Conservation (phyloP, 192 early-diverging fungal species). For the Oehlia diaphana region DNA sequence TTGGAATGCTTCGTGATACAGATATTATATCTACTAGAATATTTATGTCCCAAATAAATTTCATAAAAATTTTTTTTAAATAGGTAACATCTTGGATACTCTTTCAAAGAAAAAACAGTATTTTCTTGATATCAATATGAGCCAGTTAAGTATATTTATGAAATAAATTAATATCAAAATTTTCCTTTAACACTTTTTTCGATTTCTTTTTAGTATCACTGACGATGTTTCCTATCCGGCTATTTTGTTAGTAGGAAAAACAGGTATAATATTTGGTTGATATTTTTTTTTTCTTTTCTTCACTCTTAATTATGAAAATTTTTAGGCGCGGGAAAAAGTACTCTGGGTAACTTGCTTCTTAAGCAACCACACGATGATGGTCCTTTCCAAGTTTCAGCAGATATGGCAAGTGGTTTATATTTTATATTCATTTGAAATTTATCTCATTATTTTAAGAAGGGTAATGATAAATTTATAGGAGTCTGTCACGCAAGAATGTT, state of each 20-base stretch:
- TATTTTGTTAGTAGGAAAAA: constrained; percentile 12
- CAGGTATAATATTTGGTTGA: neutral
- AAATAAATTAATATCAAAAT: neutral
- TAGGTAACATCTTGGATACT: too few relatives aligned
- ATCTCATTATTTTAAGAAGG: neutral
- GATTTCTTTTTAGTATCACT: neutral
- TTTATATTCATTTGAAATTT: neutral
- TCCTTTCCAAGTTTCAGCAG: constrained; percentile 8
- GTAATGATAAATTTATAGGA: neutral
- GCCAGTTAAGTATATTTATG: constrained; percentile 24
- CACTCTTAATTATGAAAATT: constrained; percentile 2
- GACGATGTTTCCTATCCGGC: neutral
- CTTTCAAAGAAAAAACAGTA: too few relatives aligned
- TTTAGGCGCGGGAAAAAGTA: constrained; percentile 29
- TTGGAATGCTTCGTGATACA: too few relatives aligned
- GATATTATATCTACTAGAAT: too few relatives aligned
- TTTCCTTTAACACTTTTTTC: neutral
- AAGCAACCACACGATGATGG: neutral
- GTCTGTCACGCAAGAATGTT: constrained; percentile 1
- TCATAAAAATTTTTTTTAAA: too few relatives aligned
- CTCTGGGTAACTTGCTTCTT: constrained; percentile 22
- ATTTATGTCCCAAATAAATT: too few relatives aligned
- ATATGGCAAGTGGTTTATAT: constrained; percentile 1
- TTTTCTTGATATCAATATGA: neutral
- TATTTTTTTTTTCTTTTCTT: neutral